Conservation (phyloP, 2,329 filamentous ascomycete genomes). For the Rutstroemia sp. region DNA sequence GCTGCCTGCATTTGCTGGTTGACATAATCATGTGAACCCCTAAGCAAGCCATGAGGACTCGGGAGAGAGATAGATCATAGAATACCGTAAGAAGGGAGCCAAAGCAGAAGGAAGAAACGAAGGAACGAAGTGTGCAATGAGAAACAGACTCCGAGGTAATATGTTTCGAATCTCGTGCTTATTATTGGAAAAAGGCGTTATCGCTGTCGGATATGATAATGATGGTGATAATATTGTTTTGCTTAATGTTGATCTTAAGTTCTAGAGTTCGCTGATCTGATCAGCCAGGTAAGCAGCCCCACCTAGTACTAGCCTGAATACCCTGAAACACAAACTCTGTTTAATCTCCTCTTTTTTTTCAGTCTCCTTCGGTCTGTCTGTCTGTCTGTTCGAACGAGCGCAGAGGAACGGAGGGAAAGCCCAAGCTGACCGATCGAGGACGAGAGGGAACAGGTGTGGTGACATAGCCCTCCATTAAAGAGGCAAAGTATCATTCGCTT, state of each 20-base stretch:
- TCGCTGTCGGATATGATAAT: background rate
- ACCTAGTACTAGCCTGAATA: background rate
- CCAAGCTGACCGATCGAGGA: too few relatives aligned
- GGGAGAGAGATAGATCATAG: background rate
- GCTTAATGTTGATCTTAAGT: slow-evolving; percentile 5
- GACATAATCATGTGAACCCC: slow-evolving; percentile 1
- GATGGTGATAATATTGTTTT: background rate
- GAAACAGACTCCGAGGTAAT: background rate
- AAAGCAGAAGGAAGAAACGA: background rate
- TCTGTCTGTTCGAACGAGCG: background rate
- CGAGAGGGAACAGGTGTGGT: background rate
- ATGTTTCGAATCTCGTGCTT: background rate
- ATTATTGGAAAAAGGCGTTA: too few relatives aligned
- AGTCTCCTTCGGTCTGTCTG: background rate
- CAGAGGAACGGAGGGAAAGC: background rate
- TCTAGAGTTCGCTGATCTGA: background rate
- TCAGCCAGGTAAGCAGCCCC: background rate
- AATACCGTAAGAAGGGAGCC: too few relatives aligned
- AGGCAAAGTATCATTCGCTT: background rate
- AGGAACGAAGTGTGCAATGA: background rate
- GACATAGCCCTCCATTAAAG: background rate
- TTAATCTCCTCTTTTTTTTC: background rate
- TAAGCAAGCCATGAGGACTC: background rate
- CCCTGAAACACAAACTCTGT: slow-evolving; percentile 6
- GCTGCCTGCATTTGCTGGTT: background rate